Evolutionary conservation across 495 filamentous ascomycete species (phyloP), one percentile per base, ranked within the genome.

Genomic region (Eremomyces bilateralis): DNA sequence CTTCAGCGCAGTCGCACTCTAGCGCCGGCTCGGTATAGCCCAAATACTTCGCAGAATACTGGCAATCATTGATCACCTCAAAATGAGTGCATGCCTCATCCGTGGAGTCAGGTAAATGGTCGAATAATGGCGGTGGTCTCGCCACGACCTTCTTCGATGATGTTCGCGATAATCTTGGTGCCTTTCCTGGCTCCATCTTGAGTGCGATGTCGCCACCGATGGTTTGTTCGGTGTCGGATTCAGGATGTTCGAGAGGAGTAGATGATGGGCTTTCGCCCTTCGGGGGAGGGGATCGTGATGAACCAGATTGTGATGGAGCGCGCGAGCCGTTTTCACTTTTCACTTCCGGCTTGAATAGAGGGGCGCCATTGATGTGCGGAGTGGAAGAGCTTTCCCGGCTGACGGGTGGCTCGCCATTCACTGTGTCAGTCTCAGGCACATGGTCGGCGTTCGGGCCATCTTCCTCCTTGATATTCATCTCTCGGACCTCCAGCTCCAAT

Each of bases 1-100:
- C 81, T 56, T 91, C 81, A 35, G 64, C 61, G 57, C 88, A 99
- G 51, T 99, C 88, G 55, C 88, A 99, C 51, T 90, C 84, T 60
- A 94, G 70, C 38, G 76, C 76, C 64, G 85, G 78, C 44, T 93
- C 88, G 10, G 88, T 84, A 43, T 74, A 71, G 17, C 88, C 88
- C 56, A 95, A 73, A 36, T 76, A 67, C 48, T 82, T 92, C 41
- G 79, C 77, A 12, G 76, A 78, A 53, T 95, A 99, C 21, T 72
- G 72, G 48, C 85, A 95, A 38, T 73, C 64, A 24, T 67, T 56
- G 39, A 99, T 82, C 16, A 81, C 61, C 38, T 78, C 64, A 46
- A 99, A 99, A n/a, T 65, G 70, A 6, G 53, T 51, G 45, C 64
- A 69, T 3, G 88, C 76, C 36, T 90, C 80, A 4, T 56, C 58